These are phyloP conservation scores for Coelastrella sp. DNA, from an alignment of 139 green algal genomes.

Conservation along the genomic window DNA sequence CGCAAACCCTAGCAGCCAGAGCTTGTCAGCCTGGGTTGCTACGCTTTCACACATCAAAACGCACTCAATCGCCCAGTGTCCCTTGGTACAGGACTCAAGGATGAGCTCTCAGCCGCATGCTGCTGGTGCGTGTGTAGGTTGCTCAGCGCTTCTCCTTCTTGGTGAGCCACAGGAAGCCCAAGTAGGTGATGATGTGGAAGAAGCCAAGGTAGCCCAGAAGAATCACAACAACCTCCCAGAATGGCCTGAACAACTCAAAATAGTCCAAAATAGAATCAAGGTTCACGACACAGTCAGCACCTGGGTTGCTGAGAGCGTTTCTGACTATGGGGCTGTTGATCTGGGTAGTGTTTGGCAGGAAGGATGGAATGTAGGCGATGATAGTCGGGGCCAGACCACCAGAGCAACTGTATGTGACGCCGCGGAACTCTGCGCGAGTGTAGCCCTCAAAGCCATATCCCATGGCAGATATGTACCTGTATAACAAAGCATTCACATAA, in stretches of 20 bases:
- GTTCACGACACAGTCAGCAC: constrained; percentile 16
- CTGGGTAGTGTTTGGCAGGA: constrained; percentile 47
- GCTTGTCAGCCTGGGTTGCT: no score
- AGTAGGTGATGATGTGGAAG: constrained; percentile 44
- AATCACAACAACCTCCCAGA: constrained; percentile 27
- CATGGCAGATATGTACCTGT: constrained; percentile 59
- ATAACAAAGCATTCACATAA: no score
- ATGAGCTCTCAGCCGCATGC: constrained; percentile 4
- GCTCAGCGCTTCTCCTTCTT: constrained; percentile 49
- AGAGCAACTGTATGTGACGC: constrained; percentile 51
- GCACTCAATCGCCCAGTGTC: background rate
- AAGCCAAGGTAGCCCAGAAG: constrained; percentile 44
- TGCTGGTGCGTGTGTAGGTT: no score
- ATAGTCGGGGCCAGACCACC: constrained; percentile 50
- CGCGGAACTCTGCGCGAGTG: constrained; percentile 38
- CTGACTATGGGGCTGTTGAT: background rate
- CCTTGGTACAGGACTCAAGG: background rate
- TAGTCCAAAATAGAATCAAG: constrained; percentile 33
- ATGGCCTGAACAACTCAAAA: constrained; percentile 32
- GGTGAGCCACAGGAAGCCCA: constrained; percentile 18
- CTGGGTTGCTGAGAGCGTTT: constrained; percentile 3
- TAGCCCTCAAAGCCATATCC: constrained; percentile 59
- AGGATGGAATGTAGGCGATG: constrained; percentile 38
- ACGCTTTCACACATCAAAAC: background rate
- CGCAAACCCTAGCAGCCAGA: no score